Conservation (phyloP, 2,329 filamentous ascomycete species). For the Ascochyta lentis region DNA sequence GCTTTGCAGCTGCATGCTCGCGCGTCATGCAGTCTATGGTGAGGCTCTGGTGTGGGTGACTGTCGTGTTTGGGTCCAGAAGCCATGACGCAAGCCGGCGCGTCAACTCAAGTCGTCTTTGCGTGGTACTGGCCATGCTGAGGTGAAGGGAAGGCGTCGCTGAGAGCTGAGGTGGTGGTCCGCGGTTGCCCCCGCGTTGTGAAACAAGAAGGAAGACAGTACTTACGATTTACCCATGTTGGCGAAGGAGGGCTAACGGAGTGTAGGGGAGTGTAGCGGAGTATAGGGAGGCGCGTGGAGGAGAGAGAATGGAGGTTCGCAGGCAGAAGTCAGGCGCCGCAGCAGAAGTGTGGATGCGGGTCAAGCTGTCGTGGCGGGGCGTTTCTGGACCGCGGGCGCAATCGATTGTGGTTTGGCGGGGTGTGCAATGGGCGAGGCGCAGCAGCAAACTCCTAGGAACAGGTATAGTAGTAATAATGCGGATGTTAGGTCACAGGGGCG, state of each 20-base stretch:
- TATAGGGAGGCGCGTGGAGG: conserved; percentile 8
- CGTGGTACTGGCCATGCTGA: conserved; percentile 10
- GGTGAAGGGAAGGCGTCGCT: conserved; percentile 31
- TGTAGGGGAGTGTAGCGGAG: not conserved
- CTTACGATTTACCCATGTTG: conserved; percentile 53
- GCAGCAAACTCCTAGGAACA: conserved; percentile 14
- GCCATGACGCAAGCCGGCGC: conserved; percentile 17
- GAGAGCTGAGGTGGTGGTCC: conserved; percentile 20
- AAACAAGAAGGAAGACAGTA: conserved; percentile 29
- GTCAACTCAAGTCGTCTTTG: conserved; percentile 4
- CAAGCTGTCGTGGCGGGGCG: conserved; percentile 22
- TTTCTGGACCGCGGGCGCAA: conserved; percentile 23
- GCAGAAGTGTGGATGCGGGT: conserved; percentile 22
- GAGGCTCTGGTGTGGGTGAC: conserved; percentile 1
- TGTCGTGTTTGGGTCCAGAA: conserved; percentile 2
- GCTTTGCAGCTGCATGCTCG: conserved; percentile 19
- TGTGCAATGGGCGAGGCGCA: conserved; percentile 18
- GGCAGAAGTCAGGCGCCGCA: conserved; percentile 25
- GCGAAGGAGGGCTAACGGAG: conserved; percentile 13
- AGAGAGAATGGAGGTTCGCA: conserved; percentile 16
- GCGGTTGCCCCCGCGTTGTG: conserved; percentile 17
- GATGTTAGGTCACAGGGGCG: conserved; percentile 8
- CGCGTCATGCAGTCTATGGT: conserved; percentile 13
- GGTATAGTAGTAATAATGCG: conserved; percentile 5
- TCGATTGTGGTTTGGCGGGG: conserved; percentile 25